Evolutionary conservation across 495 filamentous ascomycete genomes (phyloP), one percentile per base, ranked within the genome.

Genomic region (Xylaria venustula): DNA sequence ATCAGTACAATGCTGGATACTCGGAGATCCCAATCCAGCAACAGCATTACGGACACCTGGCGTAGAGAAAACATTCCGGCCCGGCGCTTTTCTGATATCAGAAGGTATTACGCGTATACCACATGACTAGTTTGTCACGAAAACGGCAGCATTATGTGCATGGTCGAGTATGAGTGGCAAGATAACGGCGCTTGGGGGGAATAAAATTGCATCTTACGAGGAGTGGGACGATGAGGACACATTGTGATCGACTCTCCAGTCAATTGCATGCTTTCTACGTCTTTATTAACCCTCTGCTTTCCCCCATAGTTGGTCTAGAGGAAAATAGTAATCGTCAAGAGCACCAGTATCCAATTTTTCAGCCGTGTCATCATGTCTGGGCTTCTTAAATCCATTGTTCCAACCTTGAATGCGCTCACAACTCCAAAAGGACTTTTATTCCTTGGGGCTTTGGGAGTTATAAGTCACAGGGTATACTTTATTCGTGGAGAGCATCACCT

Each of bases 401-500:
- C 37, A 15, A 12, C 37, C 15, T 15, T 40, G 15, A 40, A 40
- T 15, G 37, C 7, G 7, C 37, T 40, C 7, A 40, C 7, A 7
- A 15, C 37, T 3, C 37, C 37, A 8, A 40, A 40, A 40, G 37
- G 37, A 12, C 37, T 47, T 22, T 22, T 47, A 7, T 3, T 22
- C 19, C 19, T 47, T 47, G 44, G 44, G 44, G 44, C 2, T 12
- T 23, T 54, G 8, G 58, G 58, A 14, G 9, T 61, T 17, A 20
- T 61, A 6, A 32, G 17, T 25, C 58, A 61, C 17, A 46, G 58
- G 14, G 2, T 61, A 2, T 37, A 61, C 26, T 61, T 61, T 26
- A 54, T 61, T 26, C 47, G n/a, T 34, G 58, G 47, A 11, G 58
- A 61, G 36, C 58, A 61, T n/a, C 58, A 61, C 42, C 23, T 53